Percentiles rank a stretch among this genome's conserved stretches.
These are phyloP conservation scores for Trichoderma polysporum DNA, from an alignment of 2,329 filamentous ascomycete species.

Conservation along the genomic window DNA sequence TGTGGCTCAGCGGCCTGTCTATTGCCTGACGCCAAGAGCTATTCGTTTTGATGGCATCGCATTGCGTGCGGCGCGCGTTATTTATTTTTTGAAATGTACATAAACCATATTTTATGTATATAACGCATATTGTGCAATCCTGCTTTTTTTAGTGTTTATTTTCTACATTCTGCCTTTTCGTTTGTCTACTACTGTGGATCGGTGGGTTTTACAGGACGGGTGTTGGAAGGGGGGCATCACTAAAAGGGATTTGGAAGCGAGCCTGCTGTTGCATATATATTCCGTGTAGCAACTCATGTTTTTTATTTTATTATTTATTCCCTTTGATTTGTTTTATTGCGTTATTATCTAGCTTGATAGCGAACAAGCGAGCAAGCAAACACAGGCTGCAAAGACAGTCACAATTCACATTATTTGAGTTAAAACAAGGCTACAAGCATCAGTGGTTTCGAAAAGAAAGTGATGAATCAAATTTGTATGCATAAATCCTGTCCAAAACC, in stretches of 20 bases:
- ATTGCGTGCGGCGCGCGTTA: conserved; percentile 3
- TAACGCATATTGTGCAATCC: neutral
- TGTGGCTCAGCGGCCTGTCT: neutral
- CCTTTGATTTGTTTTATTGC: neutral
- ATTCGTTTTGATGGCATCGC: conserved; percentile 4
- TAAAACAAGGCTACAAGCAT: neutral
- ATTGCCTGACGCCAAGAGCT: conserved; percentile 2
- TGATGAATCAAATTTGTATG: conserved; percentile 4
- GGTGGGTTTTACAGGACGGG: neutral
- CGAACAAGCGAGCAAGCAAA: neutral
- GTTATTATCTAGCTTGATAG: neutral
- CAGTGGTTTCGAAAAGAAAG: neutral
- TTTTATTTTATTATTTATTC: neutral
- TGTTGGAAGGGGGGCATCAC: neutral
- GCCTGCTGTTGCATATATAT: conserved; percentile 7
- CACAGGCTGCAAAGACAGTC: conserved; percentile 2
- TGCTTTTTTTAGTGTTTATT: neutral
- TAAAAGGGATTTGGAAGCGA: conserved; percentile 10
- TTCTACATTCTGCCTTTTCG: neutral
- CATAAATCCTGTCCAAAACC: neutral
- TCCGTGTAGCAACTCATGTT: neutral
- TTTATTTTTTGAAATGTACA: neutral
- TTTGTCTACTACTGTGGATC: conserved; percentile 15
- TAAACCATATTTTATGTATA: neutral
- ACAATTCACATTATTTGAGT: neutral